Conservation (phyloP, 179 eudicot species). For the Beta corolliflora region DNA sequence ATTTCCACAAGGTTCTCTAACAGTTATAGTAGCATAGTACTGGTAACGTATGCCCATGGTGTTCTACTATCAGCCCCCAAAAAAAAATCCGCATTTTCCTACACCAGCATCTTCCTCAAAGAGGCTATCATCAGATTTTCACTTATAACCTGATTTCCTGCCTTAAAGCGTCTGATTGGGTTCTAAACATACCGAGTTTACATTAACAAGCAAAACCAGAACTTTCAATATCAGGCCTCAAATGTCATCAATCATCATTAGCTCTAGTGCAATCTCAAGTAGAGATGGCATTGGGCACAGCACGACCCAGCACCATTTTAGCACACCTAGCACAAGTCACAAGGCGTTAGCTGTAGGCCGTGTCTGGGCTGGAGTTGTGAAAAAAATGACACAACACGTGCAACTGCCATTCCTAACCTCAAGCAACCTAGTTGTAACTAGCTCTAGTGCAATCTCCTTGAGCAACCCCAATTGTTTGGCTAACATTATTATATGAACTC, state of each 20-base stretch:
- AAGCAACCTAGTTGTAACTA: not conserved
- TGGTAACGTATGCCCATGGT: too few species aligned
- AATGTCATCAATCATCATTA: not conserved
- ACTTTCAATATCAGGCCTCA: not conserved
- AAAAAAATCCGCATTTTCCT: not conserved
- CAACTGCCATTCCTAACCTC: not conserved
- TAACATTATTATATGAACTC: not conserved
- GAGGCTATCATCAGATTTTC: not conserved
- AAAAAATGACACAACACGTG: not conserved
- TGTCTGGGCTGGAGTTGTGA: not conserved
- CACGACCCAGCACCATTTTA: not conserved
- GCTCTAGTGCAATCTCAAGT: slow-evolving; percentile 3
- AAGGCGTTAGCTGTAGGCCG: not conserved
- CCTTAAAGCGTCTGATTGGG: not conserved
- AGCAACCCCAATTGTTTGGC: not conserved
- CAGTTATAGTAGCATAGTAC: too few species aligned
- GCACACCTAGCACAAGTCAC: too few species aligned
- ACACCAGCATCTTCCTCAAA: not conserved
- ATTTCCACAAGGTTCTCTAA: too few species aligned
- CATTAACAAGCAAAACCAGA: not conserved
- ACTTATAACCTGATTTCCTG: not conserved
- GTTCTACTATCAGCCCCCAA: not conserved
- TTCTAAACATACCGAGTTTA: not conserved
- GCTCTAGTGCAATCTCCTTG: not conserved
- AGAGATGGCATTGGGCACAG: not conserved